phyloP scores from a whole-genome alignment of 768 basidiomycete species.

The Xerocomus brunneocitrinus region DNA sequence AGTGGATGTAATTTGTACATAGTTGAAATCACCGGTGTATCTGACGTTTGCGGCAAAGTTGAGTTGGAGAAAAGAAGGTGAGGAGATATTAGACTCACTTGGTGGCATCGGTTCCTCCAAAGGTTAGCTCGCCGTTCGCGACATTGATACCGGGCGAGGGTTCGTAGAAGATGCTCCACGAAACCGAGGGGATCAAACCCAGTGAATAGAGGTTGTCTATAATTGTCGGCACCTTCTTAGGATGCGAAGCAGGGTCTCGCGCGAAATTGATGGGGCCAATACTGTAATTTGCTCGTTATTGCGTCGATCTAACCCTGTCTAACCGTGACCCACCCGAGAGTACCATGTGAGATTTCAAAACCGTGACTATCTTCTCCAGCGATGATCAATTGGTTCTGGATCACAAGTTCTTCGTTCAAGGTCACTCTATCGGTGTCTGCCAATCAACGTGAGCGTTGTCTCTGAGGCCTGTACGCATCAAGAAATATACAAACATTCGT shows the following conservation, averaged over 20 bases:
- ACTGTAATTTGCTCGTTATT: conserved; percentile 19
- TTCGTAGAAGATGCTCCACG: conserved; percentile 49
- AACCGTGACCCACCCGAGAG: conserved; percentile 38
- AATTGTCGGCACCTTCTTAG: conserved; percentile 45
- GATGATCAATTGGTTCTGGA: conserved; percentile 45
- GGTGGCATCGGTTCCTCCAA: conserved; percentile 46
- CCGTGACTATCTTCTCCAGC: conserved; percentile 41
- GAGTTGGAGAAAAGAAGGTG: not conserved
- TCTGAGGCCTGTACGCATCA: not conserved
- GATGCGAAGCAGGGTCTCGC: conserved; percentile 38
- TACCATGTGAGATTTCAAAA: conserved; percentile 47
- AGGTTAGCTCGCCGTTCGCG: conserved; percentile 52
- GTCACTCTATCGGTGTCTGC: conserved; percentile 47
- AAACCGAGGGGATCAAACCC: conserved; percentile 41
- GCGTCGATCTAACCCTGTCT: not conserved
- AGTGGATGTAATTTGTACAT: conserved; percentile 40
- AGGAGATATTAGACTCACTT: conserved; percentile 30
- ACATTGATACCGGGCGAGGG: conserved; percentile 38
- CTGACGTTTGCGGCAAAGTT: conserved; percentile 12
- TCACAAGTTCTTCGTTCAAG: conserved; percentile 36
- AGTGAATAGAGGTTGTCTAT: conserved; percentile 53
- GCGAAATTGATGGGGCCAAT: conserved; percentile 52
- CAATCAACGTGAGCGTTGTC: not conserved
- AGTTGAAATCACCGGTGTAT: conserved; percentile 33
- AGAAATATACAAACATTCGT: conserved; percentile 38